Base-by-base conservation (phyloP, 768 basidiomycete genomes). In the Psilocybe cubensis region DNA sequence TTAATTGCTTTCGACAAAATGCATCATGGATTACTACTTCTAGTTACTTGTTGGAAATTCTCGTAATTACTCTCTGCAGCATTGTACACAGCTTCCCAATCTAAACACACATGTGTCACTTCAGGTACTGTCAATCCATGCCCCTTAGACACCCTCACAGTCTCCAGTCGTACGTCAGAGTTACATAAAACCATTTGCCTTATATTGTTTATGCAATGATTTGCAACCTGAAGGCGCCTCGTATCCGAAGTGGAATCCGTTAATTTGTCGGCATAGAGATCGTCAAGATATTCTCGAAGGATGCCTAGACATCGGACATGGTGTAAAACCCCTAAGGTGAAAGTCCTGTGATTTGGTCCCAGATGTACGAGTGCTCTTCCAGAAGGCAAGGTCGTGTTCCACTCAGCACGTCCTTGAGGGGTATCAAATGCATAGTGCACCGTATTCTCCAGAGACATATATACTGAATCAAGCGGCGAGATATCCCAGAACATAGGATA, bases 51-150 rank as follows among this genome's bases (percentile, higher is more conserved):
- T 14, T 33, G 8, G 31, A 33, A 33, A 33, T 33, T 14, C 31
- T 33, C 14, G 31, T 33, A 33, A n/a, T 43, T 43, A 7, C 18
- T 18, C 23, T 60, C 61, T 3, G 64, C 58, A 12, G 46, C 59
- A 18, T 50, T 45, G 31, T 60, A 65, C 4, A 61, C 62, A 0
- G 54, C 54, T 31, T 25, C 54, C 64, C 64, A 65, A 41, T 65
- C 62, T 31, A 33, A 25, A 51, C 64, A 65, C 18, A 23, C 31
- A 44, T 65, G 62, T 1, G 64, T 61, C 9, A 61, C 47, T 4
- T 65, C 57, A 12, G 50, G 49, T 2, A 63, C 62, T 21, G 59
- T 45, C 3, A 65, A 25, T 12, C 54, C 48, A 27, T 52, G 27
- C n/a, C 64, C 64, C 25, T 4, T 43, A 12, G 42, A 7, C 17